Evolutionary conservation across 805 yeast species (phyloP).

Genomic region (Candida verbasci): DNA sequence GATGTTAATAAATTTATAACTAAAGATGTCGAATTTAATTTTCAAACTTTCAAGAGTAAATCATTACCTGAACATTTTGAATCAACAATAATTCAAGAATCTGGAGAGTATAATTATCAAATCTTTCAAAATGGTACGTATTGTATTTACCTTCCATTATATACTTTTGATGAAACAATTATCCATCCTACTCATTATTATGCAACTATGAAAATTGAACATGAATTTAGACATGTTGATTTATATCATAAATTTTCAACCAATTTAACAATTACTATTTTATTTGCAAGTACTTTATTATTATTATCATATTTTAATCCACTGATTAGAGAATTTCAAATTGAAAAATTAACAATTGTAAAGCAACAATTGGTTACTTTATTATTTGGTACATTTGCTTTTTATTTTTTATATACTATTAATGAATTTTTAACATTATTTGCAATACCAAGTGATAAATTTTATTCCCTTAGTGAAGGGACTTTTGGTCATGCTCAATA

Average conservation of each 20-base stretch:
- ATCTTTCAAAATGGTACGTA: conserved; percentile 6
- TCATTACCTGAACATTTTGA: conserved; percentile 4
- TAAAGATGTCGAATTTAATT: neutral
- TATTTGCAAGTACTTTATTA: neutral
- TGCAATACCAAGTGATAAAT: conserved; percentile 2
- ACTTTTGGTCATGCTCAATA: neutral
- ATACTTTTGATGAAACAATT: conserved; percentile 1
- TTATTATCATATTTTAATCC: conserved; percentile 2
- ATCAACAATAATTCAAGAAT: conserved; percentile 1
- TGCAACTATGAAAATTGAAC: conserved; percentile 6
- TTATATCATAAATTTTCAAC: conserved; percentile 1
- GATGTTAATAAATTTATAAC: neutral
- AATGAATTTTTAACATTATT: conserved; percentile 1
- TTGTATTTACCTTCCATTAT: conserved; percentile 9
- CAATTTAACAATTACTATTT: conserved; percentile 3
- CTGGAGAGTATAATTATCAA: conserved; percentile 1
- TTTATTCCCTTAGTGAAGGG: conserved; percentile 3
- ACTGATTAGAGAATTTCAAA: neutral
- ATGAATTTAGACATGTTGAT: conserved; percentile 8
- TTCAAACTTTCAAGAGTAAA: neutral
- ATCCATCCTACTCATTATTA: conserved; percentile 5
- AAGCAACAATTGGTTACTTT: neutral
- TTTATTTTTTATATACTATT: neutral
- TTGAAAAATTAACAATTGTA: neutral
- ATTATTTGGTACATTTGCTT: neutral